Conservation (phyloP, 1,284 basidiomycete genomes). For the Agaricales sp. region DNA sequence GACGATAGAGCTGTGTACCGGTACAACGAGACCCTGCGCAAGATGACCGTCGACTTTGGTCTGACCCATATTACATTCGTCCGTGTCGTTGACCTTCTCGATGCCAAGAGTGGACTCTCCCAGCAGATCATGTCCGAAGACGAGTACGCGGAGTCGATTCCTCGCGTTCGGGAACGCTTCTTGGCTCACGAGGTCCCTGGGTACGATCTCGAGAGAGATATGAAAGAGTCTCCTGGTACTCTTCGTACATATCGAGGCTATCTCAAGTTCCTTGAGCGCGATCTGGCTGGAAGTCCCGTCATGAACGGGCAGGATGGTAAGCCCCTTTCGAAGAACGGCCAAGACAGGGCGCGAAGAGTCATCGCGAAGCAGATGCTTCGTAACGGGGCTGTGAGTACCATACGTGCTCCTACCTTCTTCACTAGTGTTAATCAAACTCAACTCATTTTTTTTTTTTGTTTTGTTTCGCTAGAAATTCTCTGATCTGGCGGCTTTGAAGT, state of each 20-base stretch:
- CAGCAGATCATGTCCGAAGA: background rate
- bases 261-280: slow-evolving; percentile 1
- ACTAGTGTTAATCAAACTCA: background rate
- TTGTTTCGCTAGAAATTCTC: background rate
- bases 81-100: slow-evolving; percentile 2
- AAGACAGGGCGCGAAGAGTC: background rate
- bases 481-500: background rate
- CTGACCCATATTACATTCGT: slow-evolving; percentile 2
- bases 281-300: background rate
- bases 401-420: background rate
- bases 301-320: background rate
- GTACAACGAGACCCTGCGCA: background rate
- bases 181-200: background rate
- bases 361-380: slow-evolving; percentile 2
- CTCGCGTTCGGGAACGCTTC: background rate
- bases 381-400: background rate
- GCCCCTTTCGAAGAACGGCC: slow-evolving; percentile 1
- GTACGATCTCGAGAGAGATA: background rate
- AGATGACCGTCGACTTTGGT: background rate
- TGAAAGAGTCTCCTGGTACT: background rate
- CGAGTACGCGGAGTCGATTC: background rate
- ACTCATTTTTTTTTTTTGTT: background rate
- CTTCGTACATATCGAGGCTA: slow-evolving; percentile 1
- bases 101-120: background rate
- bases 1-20: background rate